Evolutionary conservation across 805 yeast genomes (phyloP), one percentile per base, ranked within the genome.

Genomic region (Ogataea neopini): DNA sequence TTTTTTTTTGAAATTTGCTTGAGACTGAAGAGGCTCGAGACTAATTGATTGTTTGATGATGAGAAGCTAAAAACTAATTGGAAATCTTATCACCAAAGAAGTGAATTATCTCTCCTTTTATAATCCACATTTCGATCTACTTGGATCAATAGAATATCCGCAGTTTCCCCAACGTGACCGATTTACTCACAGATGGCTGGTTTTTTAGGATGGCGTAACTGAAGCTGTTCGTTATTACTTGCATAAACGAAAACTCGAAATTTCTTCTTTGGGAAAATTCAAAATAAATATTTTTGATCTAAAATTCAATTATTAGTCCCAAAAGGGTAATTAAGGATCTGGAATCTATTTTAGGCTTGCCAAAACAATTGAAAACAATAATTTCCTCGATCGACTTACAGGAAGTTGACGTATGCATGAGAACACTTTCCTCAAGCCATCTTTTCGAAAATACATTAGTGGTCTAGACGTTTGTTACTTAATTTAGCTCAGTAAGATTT

Each of bases 181-280:
- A 4, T 9, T 10, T 28, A 23, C 10, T 20, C 28, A 32, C 22
- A 33, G 56, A 51, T 42, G 59, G 59, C 59, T 53, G 59, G 57
- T 53, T 49, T 55, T 17, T 44, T 13, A 29, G 15, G 34, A 15
- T 19, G 43, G 30, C 37, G 30, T 25, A 36, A 20, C 26, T 36
- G 11, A 20, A 22, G 40, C 30, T 25, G 15, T 26, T 39, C 32
- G 4, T 39, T 25, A 48, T 52, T 45, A 50, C 53, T 40, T 50
- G 51, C 53, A 53, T 51, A 29, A 46, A 23, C 14, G 46, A 39
- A 19, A 30, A 40, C 19, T 34, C 22, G n/a, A 22, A 15, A 6
- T 29, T 33, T 22, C 53, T 50, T 6, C 1, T 13, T 44, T 28
- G 10, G 48, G 55, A 13, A 28, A 49, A 33, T 11, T 35, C 34